Base-by-base conservation (phyloP, 2,329 filamentous ascomycete species). In the Rosellinia necatrix region DNA sequence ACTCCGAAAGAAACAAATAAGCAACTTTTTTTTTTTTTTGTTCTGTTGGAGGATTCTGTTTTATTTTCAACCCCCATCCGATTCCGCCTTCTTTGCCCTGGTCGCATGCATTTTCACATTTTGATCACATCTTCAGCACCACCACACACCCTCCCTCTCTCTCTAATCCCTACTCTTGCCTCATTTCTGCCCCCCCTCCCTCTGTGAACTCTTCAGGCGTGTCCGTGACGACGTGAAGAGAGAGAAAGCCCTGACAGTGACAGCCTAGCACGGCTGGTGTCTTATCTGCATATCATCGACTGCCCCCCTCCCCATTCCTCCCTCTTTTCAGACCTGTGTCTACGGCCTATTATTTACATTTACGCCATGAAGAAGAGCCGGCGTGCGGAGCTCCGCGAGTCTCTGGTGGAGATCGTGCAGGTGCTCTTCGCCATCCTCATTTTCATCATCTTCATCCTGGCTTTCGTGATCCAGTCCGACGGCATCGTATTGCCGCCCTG, bases 361-460 rank as follows among this genome's bases (percentile, higher is more conserved):
- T 25, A 6, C 56, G 21, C 38, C 35, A 59, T 56, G 52, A 53
- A 47, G 38, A 62, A 24, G 25, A 54, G 51, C 32, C 47, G 51
- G 38, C 60, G 60, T 21, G 57, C 60, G 12, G 60, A 62, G 49
- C 50, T 62, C 27, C 60, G 60, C 4, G 13, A 49, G 32, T 42
- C 4, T 40, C 22, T 62, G 30, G 2, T 47, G 21, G 56, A 47
- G 29, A 60, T 59, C 15, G 27, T 43, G 19, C 54, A 64, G 52
- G 51, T 54, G 2, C 38, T 59, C 24, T 64, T 64, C 24, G 59
- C 59, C 2, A 15, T 54, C 19, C 24, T 60, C 46, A 32, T 64
- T 17, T 43, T 64, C 38, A 24, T 59, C 42, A 29, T 62, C 21
- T 64, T 64, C 48, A 12, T 62, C 9, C 54, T 64, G 6, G 56